phyloP scores from a whole-genome alignment of 441 rosid species.

The Croton setiger region DNA sequence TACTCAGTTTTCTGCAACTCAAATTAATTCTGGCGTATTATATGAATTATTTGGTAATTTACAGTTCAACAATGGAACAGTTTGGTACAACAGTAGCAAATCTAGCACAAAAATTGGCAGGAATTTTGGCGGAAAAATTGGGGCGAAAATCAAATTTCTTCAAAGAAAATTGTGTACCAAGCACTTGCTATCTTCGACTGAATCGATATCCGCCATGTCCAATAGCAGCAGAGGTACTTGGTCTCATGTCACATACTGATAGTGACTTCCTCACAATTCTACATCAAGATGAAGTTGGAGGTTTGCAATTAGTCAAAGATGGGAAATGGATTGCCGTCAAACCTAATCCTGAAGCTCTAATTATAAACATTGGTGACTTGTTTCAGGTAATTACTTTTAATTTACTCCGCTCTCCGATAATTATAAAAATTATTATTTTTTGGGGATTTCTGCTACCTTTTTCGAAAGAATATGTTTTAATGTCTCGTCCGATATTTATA shows the following conservation, averaged over 20 bases:
- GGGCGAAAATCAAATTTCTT: constrained; percentile 55
- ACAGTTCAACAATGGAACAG: constrained; percentile 61
- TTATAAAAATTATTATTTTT: too few relatives aligned
- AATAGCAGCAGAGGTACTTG: constrained; percentile 44
- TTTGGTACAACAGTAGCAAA: constrained; percentile 54
- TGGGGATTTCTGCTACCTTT: too few relatives aligned
- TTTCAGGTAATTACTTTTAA: constrained; percentile 51
- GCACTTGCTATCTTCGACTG: constrained; percentile 78
- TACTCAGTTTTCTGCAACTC: constrained; percentile 11
- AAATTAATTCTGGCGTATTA: too few relatives aligned
- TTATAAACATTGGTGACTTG: constrained; percentile 81
- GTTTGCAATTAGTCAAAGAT: constrained; percentile 75
- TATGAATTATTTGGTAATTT: too few relatives aligned
- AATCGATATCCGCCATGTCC: constrained; percentile 89
- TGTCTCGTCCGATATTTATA: too few relatives aligned
- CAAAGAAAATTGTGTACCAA: constrained; percentile 52
- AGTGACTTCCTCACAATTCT: constrained; percentile 90
- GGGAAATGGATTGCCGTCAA: constrained; percentile 83
- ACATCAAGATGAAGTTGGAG: constrained; percentile 83
- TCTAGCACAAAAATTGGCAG: constrained; percentile 66
- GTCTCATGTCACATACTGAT: constrained; percentile 91
- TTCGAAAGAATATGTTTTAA: too few relatives aligned
- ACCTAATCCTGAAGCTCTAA: constrained; percentile 75
- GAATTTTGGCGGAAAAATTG: constrained; percentile 59
- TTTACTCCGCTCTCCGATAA: too few relatives aligned